Base-by-base conservation (phyloP, 495 filamentous ascomycete genomes). In the Talaromyces trachyspermus region DNA sequence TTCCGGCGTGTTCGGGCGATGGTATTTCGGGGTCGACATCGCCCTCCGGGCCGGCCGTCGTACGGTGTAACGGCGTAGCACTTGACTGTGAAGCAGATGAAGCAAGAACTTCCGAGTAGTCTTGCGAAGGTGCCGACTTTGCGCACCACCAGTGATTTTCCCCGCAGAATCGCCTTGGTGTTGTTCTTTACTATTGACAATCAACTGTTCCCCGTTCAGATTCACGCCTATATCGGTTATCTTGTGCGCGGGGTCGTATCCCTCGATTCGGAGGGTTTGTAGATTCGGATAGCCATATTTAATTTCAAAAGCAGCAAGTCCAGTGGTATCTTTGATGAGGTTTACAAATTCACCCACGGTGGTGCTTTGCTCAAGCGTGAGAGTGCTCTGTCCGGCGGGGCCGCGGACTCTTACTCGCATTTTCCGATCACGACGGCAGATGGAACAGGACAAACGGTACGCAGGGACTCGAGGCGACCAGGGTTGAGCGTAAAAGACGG, bases 241-340 rank as follows among this genome's bases (percentile, higher is more conserved):
- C 3, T 55, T 62, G 32, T 71, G 72, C 2, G 67, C 53, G 10
- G 68, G 29, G 56, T 71, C 52, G 51, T 77, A 55, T 6, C 67
- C 52, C 23, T 78, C 72, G 11, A 88, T 70, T 22, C 76, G 64
- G 10, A 98, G 73, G 14, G 79, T 69, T 54, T 84, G 82, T 37
- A 68, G 53, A 2, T 86, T 75, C 2, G 92, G 92, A 61, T 88
- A 97, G 15, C 91, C 89, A 60, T 83, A 86, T 70, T 95, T 96
- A 35, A 95, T 66, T 26, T 89, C 81, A 53, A 90, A 87, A 23
- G 48, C 47, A 48, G 37, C 57, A 49, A 62, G 57, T 9, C 67
- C 70, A 1, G 81, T 85, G 48, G 69, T 70, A 43, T 78, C 65
- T 22, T 60, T 61, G 46, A 88, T 85, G 39, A 69, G 58, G 14